phyloP scores from a whole-genome alignment of 192 early-diverging fungal genomes.

The Globomyces pollinis-pini region DNA sequence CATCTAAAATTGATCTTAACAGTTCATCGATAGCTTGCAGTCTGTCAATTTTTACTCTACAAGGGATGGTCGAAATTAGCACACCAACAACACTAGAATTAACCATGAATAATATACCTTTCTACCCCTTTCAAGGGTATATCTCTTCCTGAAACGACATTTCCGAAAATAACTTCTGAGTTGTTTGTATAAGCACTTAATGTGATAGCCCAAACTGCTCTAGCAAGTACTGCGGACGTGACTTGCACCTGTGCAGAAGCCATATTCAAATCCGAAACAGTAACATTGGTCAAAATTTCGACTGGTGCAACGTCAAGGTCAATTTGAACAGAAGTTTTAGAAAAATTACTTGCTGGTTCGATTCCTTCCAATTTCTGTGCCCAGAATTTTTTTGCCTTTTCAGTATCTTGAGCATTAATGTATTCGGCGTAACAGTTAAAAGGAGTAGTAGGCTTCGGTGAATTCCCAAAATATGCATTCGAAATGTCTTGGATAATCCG shows the following conservation, averaged over 20 bases:
- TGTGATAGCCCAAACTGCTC: not conserved
- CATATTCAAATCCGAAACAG: not conserved
- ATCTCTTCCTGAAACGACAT: not conserved
- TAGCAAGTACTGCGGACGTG: not conserved
- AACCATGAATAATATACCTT: not conserved
- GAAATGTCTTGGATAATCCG: not conserved
- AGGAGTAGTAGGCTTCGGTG: not conserved
- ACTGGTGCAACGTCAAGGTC: no score
- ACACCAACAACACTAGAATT: not conserved
- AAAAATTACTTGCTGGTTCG: not conserved
- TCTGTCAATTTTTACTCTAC: not conserved
- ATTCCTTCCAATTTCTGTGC: not conserved
- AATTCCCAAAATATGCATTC: not conserved
- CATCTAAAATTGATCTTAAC: not conserved
- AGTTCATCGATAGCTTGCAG: not conserved
- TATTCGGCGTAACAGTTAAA: not conserved
- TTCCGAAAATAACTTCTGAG: not conserved
- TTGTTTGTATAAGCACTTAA: not conserved
- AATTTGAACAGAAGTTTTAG: not conserved
- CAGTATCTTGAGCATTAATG: not conserved
- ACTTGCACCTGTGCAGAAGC: not conserved
- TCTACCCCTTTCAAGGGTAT: not conserved
- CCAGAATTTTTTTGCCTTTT: slow-evolving; percentile 2
- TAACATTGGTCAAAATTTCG: not conserved
- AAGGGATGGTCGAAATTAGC: not conserved